phyloP scores from a whole-genome alignment of 208 protist genomes.

The Leishmania gerbilli region DNA sequence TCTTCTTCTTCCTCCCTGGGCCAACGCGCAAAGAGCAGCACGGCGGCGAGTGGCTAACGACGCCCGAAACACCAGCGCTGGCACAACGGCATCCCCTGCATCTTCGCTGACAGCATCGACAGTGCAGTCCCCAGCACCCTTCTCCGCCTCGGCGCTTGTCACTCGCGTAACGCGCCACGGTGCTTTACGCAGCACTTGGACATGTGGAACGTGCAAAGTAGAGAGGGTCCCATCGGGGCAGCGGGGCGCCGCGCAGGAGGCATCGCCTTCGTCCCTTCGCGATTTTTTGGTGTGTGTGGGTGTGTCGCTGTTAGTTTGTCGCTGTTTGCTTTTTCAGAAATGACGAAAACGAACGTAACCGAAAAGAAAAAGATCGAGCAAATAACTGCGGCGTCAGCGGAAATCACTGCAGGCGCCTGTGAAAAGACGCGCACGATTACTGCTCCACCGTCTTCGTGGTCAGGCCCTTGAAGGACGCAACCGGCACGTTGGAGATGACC shows the following conservation, averaged over 20 bases:
- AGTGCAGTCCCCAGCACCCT: background rate
- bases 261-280: background rate
- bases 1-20: background rate
- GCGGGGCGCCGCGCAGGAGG: background rate
- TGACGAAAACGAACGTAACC: background rate
- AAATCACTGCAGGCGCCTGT: background rate
- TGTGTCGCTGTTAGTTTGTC: background rate
- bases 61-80: background rate
- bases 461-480: constrained; percentile 83
- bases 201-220: background rate
- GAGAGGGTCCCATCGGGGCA: background rate
- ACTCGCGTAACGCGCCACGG: background rate
- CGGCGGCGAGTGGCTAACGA: too few relatives aligned
- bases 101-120: background rate
- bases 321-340: background rate
- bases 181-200: background rate
- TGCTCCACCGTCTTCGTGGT: constrained; percentile 82
- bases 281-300: background rate
- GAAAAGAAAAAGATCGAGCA: background rate
- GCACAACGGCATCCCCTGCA: background rate
- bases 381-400: background rate
- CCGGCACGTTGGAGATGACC: constrained; percentile 88
- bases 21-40: background rate
- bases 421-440: constrained; percentile 27
- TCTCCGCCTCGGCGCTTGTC: background rate